phyloP scores from a whole-genome alignment of 177 flowering plant species.

The Vitis hybrid region DNA sequence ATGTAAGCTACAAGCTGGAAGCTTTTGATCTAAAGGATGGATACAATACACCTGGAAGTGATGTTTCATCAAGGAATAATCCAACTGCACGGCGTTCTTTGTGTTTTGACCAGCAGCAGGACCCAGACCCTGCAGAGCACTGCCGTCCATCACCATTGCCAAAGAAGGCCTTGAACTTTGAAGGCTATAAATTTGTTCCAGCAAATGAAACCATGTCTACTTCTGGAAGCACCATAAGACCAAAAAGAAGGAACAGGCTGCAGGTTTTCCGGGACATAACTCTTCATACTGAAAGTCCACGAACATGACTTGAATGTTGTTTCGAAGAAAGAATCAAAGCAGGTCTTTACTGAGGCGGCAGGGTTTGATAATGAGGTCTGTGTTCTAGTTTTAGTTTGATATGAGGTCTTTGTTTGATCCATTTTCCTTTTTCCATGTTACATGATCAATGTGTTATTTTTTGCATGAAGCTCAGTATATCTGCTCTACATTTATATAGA shows the following conservation, averaged over 20 bases:
- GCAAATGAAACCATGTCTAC: constrained; percentile 12
- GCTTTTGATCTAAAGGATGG: constrained; percentile 25
- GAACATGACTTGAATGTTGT: constrained; percentile 8
- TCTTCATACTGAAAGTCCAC: constrained; percentile 38
- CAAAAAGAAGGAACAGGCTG: constrained; percentile 43
- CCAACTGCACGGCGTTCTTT: constrained; percentile 33
- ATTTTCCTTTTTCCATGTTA: no score
- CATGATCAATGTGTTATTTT: no score
- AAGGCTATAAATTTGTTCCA: constrained; percentile 1
- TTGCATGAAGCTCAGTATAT: no score
- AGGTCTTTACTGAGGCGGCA: no score
- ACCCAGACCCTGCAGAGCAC: constrained; percentile 12
- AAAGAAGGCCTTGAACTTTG: constrained; percentile 20
- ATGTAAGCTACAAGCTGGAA: constrained; percentile 22
- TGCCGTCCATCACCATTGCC: constrained; percentile 17
- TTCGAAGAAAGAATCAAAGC: no score
- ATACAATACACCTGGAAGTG: constrained; percentile 6
- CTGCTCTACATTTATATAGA: no score
- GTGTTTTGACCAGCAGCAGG: constrained; percentile 28
- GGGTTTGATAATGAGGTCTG: no score
- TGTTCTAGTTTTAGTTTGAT: no score
- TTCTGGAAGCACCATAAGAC: constrained; percentile 10
- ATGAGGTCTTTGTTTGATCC: no score
- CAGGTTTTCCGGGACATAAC: constrained; percentile 56
- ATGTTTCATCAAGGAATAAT: constrained; percentile 17